Percentiles rank a stretch among this genome's conserved stretches.
These are phyloP conservation scores for Asclepias syriaca DNA, from an alignment of 257 asterid species.

Conservation along the genomic window DNA sequence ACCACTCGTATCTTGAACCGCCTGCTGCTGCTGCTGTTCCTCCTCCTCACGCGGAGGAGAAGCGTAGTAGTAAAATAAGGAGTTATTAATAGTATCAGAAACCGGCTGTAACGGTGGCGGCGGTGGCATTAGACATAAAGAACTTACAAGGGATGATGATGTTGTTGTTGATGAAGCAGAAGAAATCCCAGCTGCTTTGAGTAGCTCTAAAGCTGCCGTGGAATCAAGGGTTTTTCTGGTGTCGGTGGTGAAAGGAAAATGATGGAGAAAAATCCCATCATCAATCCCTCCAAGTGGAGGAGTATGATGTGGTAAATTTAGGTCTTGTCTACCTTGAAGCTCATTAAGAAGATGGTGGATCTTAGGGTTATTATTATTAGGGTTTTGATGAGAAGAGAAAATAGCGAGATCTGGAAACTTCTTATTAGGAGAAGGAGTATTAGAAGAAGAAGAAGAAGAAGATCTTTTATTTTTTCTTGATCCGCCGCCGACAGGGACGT, in stretches of 20 bases:
- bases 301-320: slow-evolving; percentile 19
- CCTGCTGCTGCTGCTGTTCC: slow-evolving; percentile 25
- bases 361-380: slow-evolving; percentile 16
- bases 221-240: slow-evolving; percentile 1
- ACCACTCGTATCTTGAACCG: slow-evolving; percentile 24
- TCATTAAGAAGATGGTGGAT: too few species aligned
- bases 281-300: slow-evolving; percentile 21
- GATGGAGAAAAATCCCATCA: slow-evolving; percentile 22
- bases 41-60: slow-evolving; percentile 29
- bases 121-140: slow-evolving; percentile 34
- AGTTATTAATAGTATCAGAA: slow-evolving; percentile 23
- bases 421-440: slow-evolving; percentile 19
- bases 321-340: slow-evolving; percentile 38
- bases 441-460: slow-evolving; percentile 21
- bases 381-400: slow-evolving; percentile 35
- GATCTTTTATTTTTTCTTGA: slow-evolving; percentile 67
- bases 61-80: slow-evolving; percentile 27
- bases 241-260: slow-evolving; percentile 8
- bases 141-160: slow-evolving; percentile 14
- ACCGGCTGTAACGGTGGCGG: slow-evolving; percentile 5
- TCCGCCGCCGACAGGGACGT: slow-evolving; percentile 90
- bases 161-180: slow-evolving; percentile 14
- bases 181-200: slow-evolving; percentile 25
- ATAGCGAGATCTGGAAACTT: slow-evolving; percentile 30
- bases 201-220: slow-evolving; percentile 32